Evolutionary conservation across 1,284 basidiomycete genomes (phyloP).

Genomic region (Phenoliferia sp.): DNA sequence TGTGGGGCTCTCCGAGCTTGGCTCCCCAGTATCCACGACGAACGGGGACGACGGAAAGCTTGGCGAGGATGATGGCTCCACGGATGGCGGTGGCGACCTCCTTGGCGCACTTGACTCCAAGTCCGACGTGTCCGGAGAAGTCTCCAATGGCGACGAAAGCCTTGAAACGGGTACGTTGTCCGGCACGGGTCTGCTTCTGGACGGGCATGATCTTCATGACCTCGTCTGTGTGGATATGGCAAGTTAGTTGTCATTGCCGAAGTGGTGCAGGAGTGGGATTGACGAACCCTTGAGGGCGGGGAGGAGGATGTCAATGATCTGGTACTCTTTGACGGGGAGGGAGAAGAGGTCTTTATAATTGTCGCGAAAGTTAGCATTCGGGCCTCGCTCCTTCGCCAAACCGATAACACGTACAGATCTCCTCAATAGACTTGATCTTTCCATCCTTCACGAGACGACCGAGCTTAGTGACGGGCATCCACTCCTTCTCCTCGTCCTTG

Average conservation of each 20-base stretch:
- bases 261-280: too few species aligned
- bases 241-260: background rate
- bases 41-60: slow-evolving; percentile 91
- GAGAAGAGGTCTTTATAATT: slow-evolving; percentile 90
- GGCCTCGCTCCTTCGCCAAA: background rate
- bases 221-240: slow-evolving; percentile 54
- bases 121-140: slow-evolving; percentile 95
- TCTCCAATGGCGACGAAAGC: slow-evolving; percentile 99
- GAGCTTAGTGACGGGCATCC: slow-evolving; percentile 98
- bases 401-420: slow-evolving; percentile 60
- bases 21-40: slow-evolving; percentile 94
- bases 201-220: slow-evolving; percentile 99
- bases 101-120: slow-evolving; percentile 99
- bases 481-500: slow-evolving; percentile 99
- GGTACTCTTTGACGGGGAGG: slow-evolving; percentile 96
- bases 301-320: slow-evolving; percentile 96
- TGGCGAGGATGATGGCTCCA: slow-evolving; percentile 95
- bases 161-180: slow-evolving; percentile 99
- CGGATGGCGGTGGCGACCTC: slow-evolving; percentile 99
- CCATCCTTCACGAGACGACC: slow-evolving; percentile 99
- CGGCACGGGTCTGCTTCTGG: slow-evolving; percentile 99
- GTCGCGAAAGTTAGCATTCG: background rate
- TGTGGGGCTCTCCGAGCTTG: slow-evolving; percentile 97
- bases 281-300: slow-evolving; percentile 78
- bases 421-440: slow-evolving; percentile 99